Base-by-base conservation (phyloP, 73 alveolate species). In the Paramecium tetraurelia region DNA sequence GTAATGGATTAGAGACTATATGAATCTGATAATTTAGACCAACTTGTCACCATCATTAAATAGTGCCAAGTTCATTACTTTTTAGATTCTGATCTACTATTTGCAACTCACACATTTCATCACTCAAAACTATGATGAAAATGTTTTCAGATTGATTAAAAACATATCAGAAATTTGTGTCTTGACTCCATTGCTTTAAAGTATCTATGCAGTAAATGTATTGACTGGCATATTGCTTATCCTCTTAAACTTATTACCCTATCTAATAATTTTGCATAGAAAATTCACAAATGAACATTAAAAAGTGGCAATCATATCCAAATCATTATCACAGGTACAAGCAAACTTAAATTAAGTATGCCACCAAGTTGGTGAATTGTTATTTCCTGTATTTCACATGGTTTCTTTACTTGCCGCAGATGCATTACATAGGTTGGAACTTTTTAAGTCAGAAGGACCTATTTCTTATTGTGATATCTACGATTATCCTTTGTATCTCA, bases 1-100 rank as follows among this genome's bases (percentile, higher is more conserved):
- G 84, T 63, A 63, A 63, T 63, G 84, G 84, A 63, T 63, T 63
- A 27, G 84, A 31, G 84, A 63, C 41, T 63, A 63, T 33, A 63
- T 63, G 84, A 63, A 63, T 63, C 46, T 63, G 50, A 63, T 63
- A 27, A 63, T 63, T 63, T 33, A 63, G 46, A 63, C 84, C 41
- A 63, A 63, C 24, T 63, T 63, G 46, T 63, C 84, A 27, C 84
- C 84, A 63, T 63, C 84, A 11, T 33, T 63, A 27, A 63, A 63
- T 8, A 63, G 46, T 20, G 27, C 84, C 20, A 27, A 33, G 31
- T 63, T 63, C 27, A 63, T 33, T 14, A 33, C 84, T 14, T 63
- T 63, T 63, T 63, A 63, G 84, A 63, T 63, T 63, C 84, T 63
- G 4, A 27, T 63, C 24, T 63, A 63, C 84, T 63, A 63, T 33